These are phyloP conservation scores for Lomentospora prolificans DNA, from an alignment of 2,329 filamentous ascomycete species.

Conservation along the genomic window DNA sequence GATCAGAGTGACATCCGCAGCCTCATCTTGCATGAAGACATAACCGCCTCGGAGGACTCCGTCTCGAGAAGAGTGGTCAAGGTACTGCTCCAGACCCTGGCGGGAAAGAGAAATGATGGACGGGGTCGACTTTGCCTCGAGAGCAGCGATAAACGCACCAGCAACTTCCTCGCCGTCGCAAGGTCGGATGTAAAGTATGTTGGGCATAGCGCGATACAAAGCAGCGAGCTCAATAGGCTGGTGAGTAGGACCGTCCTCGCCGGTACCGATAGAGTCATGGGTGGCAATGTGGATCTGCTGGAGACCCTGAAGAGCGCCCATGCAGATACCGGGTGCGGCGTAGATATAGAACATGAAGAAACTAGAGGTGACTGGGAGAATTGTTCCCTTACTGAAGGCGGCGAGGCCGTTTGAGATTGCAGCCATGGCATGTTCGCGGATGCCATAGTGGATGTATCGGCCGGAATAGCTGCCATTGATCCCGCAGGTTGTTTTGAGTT, in stretches of 20 bases:
- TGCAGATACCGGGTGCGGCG: conserved; percentile 11
- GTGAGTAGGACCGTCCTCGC: conserved; percentile 53
- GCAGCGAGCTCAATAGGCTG: conserved; percentile 49
- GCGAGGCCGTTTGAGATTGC: conserved; percentile 48
- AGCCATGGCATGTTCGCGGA: conserved; percentile 54
- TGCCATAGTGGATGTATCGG: conserved; percentile 49
- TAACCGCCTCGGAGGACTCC: conserved; percentile 35
- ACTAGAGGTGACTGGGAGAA: conserved; percentile 46
- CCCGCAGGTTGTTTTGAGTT: conserved; percentile 24
- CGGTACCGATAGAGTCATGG: conserved; percentile 50
- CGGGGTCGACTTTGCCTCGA: conserved; percentile 29
- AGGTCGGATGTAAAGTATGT: conserved; percentile 50
- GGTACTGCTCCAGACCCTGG: conserved; percentile 31
- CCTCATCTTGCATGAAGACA: conserved; percentile 30
- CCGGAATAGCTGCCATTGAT: conserved; percentile 42
- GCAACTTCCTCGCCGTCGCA: conserved; percentile 47
- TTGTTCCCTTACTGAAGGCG: conserved; percentile 42
- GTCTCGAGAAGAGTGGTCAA: conserved; percentile 27
- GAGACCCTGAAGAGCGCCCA: conserved; percentile 40
- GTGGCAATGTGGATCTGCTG: conserved; percentile 51
- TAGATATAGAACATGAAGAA: conserved; percentile 56
- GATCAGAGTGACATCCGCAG: conserved; percentile 34
- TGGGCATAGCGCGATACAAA: conserved; percentile 54
- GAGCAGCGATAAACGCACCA: conserved; percentile 41
- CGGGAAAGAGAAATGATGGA: conserved; percentile 39